Evolutionary conservation across 1,284 basidiomycete species (phyloP).

Genomic region (Phenoliferia sp.): DNA sequence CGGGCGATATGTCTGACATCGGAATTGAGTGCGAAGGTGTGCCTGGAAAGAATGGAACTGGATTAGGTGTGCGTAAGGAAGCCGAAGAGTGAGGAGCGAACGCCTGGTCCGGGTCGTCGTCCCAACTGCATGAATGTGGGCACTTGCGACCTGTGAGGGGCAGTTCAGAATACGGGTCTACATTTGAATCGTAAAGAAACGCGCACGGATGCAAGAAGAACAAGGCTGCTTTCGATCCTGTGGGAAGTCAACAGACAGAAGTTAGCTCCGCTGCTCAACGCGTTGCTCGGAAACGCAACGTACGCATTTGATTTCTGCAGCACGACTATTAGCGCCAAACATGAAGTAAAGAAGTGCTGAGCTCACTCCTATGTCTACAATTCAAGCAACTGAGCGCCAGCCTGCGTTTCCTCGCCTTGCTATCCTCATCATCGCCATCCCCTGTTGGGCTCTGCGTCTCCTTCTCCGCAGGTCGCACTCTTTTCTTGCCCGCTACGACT

Average conservation of each 20-base stretch:
- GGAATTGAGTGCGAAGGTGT: slow-evolving; percentile 17
- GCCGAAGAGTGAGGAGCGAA: slow-evolving; percentile 2
- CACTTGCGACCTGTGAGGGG: slow-evolving; percentile 16
- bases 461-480: background rate
- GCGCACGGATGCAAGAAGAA: background rate
- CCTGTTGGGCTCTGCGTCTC: background rate
- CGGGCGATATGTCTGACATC: slow-evolving; percentile 27
- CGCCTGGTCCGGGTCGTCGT: slow-evolving; percentile 4
- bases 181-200: background rate
- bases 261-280: background rate
- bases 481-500: background rate
- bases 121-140: slow-evolving; percentile 6
- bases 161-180: background rate
- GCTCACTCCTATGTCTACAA: background rate
- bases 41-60: background rate
- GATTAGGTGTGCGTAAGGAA: background rate
- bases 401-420: slow-evolving; percentile 17
- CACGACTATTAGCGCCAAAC: background rate
- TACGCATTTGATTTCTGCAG: slow-evolving; percentile 26
- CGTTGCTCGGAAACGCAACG: background rate
- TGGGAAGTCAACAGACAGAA: too few relatives aligned
- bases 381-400: slow-evolving; percentile 18
- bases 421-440: slow-evolving; percentile 13
- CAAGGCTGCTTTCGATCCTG: slow-evolving; percentile 14
- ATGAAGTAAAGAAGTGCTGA: too few relatives aligned